Conservation (phyloP, 768 basidiomycete genomes). For the Auriscalpium microsporum region DNA sequence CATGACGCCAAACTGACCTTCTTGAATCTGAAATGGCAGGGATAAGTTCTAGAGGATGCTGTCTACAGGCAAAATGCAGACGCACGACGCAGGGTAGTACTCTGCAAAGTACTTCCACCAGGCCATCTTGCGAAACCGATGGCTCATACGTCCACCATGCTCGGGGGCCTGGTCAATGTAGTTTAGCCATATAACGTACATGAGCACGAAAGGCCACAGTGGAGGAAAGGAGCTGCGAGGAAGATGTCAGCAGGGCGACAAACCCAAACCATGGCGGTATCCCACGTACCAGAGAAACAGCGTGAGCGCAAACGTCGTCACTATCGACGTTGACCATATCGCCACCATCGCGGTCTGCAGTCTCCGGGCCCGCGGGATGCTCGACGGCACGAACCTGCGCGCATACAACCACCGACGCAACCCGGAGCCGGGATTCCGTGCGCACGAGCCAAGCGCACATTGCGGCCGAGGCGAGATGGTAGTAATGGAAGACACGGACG, state of each 20-base stretch:
- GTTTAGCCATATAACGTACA: slow-evolving; percentile 73
- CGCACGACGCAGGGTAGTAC: slow-evolving; percentile 85
- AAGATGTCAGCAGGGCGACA: not conserved
- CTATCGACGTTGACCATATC: slow-evolving; percentile 76
- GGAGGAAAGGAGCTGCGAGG: slow-evolving; percentile 70
- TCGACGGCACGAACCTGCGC: slow-evolving; percentile 73
- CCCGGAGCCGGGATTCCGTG: not conserved
- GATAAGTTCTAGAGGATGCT: too few relatives aligned
- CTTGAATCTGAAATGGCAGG: slow-evolving; percentile 22
- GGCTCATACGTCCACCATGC: slow-evolving; percentile 57
- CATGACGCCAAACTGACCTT: slow-evolving; percentile 28
- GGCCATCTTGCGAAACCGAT: slow-evolving; percentile 60
- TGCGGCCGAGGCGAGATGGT: not conserved
- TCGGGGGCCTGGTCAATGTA: slow-evolving; percentile 74
- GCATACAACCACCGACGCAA: not conserved
- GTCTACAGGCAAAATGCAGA: slow-evolving; percentile 13
- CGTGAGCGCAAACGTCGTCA: slow-evolving; percentile 58
- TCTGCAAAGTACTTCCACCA: slow-evolving; percentile 91
- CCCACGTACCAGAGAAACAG: slow-evolving; percentile 70
- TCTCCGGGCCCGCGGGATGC: slow-evolving; percentile 77
- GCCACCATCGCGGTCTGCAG: slow-evolving; percentile 88
- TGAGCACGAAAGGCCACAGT: slow-evolving; percentile 75
- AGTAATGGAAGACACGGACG: slow-evolving; percentile 1
- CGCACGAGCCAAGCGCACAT: not conserved
- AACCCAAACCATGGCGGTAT: not conserved